Evolutionary conservation across 177 flowering plant genomes (phyloP), one percentile per base, ranked within the genome.

Genomic region (Vitis hybrid): DNA sequence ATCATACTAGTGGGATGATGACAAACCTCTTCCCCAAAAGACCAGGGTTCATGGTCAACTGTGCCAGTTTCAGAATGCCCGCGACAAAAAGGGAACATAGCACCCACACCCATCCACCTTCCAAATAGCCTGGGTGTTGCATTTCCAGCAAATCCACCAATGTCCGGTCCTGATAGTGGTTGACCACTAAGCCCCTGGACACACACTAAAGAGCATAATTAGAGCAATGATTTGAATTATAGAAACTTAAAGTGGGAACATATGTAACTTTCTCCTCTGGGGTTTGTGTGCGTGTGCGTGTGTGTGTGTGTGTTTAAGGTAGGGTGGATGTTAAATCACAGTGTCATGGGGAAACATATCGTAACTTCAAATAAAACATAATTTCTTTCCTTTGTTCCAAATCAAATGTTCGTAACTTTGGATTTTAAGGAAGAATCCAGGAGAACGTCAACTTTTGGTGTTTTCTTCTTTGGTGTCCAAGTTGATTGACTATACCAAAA

Each of bases 121-220:
- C 89, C 97, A 81, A 92, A 94, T 41, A 94, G 86, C 77, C 74
- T 89, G 11, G 98, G 93, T 32, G 97, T 85, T 65, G 98, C 97
- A 88, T 94, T 84, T 58, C 97, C 98, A 76, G 84, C 94, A 84
- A 92, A 94, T 46, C 98, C 98, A 83, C 98, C 98, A 79, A 94
- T 88, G 83, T 94, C 98, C 70, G 98, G 97, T 58, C 97, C 98
- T 61, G 97, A 84, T 50, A 94, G 78, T 61, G 97, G 97, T 80
- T 94, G 97, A 74, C 98, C 98, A 76, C 98, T 94, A 59, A 94
- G 90, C 54, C 97, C 93, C 97, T 94, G 77, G 48, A 72, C 2
- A 63, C 10, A 56, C 74, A 50, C 13, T 58, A 30, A 41, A 41
- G 9, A 41, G 46, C 46, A 41, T 41, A 41, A 41, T 41, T 41